Evolutionary conservation across 345 rosid species (phyloP).

Genomic region (Crucihimalaya himalaica): DNA sequence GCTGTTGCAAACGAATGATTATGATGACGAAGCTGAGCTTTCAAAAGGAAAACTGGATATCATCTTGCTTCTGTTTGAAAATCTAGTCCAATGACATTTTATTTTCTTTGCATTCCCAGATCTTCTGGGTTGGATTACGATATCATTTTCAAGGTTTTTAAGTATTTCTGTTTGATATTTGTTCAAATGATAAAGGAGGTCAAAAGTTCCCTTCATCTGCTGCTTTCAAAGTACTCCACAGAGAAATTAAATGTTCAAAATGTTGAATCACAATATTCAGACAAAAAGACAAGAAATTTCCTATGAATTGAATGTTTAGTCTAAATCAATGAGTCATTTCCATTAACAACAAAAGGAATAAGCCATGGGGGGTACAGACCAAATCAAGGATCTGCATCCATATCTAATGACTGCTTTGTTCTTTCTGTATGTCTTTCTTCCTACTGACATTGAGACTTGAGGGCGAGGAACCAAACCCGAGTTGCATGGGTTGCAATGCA

Average conservation of each 20-base stretch:
- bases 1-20: conserved; percentile 36
- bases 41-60: background rate
- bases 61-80: conserved; percentile 24
- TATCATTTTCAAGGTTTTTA: background rate
- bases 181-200: conserved; percentile 13
- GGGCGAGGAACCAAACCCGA: background rate
- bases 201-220: conserved; percentile 5
- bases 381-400: conserved; percentile 10
- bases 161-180: conserved; percentile 13
- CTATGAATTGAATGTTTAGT: conserved; percentile 13
- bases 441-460: background rate
- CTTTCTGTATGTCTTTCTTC: conserved; percentile 17
- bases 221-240: conserved; percentile 1
- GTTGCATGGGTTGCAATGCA: conserved; percentile 2
- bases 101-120: conserved; percentile 27
- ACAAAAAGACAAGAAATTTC: background rate
- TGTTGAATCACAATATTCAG: conserved; percentile 12
- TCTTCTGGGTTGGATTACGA: background rate
- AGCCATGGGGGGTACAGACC: background rate
- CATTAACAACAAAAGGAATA: conserved; percentile 1
- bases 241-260: background rate
- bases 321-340: conserved; percentile 27
- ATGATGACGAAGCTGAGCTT: conserved; percentile 9
- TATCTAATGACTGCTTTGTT: conserved; percentile 15
- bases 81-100: conserved; percentile 12